Evolutionary conservation across 345 rosid species (phyloP).

Genomic region (Pseudoturritis turrita): DNA sequence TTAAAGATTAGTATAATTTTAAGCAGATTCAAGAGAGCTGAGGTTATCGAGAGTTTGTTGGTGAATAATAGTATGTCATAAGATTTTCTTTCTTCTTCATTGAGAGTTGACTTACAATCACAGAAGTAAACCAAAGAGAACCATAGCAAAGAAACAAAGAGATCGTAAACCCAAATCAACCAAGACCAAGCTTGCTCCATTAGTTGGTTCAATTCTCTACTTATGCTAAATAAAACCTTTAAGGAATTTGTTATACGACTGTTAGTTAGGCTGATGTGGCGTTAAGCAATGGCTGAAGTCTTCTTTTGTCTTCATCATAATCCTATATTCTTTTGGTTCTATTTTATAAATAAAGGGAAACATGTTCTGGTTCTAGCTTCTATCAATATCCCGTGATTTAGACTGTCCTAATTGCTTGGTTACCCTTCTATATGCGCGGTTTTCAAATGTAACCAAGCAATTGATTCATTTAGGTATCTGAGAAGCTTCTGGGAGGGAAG

Average conservation of each 20-base stretch:
- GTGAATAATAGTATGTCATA: neutral
- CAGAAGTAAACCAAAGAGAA: neutral
- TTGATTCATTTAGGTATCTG: constrained; percentile 52
- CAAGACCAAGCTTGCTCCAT: constrained; percentile 8
- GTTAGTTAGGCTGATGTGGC: neutral
- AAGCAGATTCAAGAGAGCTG: neutral
- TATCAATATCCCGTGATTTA: neutral
- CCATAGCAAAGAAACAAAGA: neutral
- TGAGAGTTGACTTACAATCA: neutral
- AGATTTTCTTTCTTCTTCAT: neutral
- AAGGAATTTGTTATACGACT: neutral
- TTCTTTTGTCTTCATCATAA: neutral
- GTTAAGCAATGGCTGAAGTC: neutral
- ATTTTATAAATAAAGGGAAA: neutral
- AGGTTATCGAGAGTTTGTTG: neutral
- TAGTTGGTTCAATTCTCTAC: neutral
- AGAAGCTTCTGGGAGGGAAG: constrained; percentile 62
- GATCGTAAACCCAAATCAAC: neutral
- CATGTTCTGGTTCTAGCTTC: neutral
- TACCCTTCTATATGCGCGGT: neutral
- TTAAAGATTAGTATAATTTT: neutral
- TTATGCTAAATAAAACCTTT: too few species aligned
- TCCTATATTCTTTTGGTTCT: neutral
- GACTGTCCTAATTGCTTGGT: neutral
- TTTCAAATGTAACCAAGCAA: neutral